Base-by-base conservation (phyloP, 495 filamentous ascomycete species). In the Aspergillus panamensis region DNA sequence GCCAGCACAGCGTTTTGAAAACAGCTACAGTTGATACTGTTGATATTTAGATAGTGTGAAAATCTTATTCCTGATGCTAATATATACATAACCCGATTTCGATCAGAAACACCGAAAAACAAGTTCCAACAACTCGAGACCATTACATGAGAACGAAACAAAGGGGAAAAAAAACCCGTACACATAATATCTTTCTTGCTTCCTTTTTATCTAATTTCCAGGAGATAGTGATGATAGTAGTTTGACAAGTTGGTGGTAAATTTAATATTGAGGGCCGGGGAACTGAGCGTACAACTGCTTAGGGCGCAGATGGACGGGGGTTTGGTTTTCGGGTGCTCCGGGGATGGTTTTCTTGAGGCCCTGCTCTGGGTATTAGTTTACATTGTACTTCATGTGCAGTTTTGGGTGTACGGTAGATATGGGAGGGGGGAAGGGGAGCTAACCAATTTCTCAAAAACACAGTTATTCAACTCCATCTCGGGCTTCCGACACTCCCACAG, bases 381-480 rank as follows among this genome's bases (percentile, higher is more conserved):
- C 8, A 52, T 52, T 35, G 19, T 16, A 35, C 14, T 17, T 42
- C 9, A 32, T 53, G 12, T 10, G 35, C 61, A 49, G 42, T 32
- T 35, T 6, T 33, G 9, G 45, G 21, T 30, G 19, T 1, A 45
- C 6, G 43, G 51, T 52, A 49, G 7, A 45, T 14, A 32, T 9
- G n/a, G 13, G 29, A 14, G 19, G 29, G 20, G 35, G 19, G 48
- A 52, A 43, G 19, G 25, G 33, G 43, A 47, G 79, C 88, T 64
- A 75, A 97, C 94, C 80, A 99, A 70, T 65, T 96, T 96, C 48
- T 96, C 86, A 67, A 93, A 97, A 32, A 97, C 91, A 75, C 94
- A 99, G 66, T 81, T 84, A 78, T 96, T 97, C 48, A 97, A 73
- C 60, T 81, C 83, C 82, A 90, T 83, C 77, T 97, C 92, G 37